Percentiles rank a stretch among this genome's conserved stretches.
Evolutionary conservation across 73 alveolate genomes (phyloP).

Genomic region (Tetrahymena elliotti): DNA sequence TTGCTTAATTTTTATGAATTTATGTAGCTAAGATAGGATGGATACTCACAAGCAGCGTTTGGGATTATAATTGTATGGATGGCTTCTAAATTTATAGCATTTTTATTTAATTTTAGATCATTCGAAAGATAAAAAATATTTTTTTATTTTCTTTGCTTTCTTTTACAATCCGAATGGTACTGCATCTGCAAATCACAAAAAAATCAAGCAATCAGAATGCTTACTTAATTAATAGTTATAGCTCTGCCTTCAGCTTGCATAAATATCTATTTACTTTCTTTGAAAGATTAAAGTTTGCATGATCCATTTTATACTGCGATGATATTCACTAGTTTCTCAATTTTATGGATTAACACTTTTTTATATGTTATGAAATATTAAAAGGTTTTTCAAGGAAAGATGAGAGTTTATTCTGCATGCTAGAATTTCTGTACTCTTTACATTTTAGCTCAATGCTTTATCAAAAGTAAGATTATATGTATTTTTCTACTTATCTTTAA

Average conservation of each 20-base stretch:
- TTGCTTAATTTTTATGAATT: neutral
- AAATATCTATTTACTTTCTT: neutral
- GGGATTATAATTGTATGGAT: neutral
- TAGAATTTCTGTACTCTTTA: neutral
- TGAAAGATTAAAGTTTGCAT: neutral
- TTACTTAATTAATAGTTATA: neutral
- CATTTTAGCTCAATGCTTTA: neutral
- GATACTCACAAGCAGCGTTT: neutral
- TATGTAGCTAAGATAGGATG: neutral
- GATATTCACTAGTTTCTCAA: neutral
- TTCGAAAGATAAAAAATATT: neutral
- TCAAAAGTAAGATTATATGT: neutral
- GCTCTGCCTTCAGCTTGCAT: neutral
- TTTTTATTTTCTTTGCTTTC: no score
- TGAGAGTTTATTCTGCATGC: neutral
- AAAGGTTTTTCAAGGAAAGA: neutral
- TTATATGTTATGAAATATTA: neutral
- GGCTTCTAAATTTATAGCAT: neutral
- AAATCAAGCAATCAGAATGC: neutral
- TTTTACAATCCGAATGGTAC: neutral
- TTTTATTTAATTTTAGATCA: no score
- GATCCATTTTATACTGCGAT: neutral
- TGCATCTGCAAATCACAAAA: neutral
- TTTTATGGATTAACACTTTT: neutral
- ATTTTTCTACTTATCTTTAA: neutral